phyloP scores from a whole-genome alignment of 768 basidiomycete species.

The Rhodotorula paludigena region DNA sequence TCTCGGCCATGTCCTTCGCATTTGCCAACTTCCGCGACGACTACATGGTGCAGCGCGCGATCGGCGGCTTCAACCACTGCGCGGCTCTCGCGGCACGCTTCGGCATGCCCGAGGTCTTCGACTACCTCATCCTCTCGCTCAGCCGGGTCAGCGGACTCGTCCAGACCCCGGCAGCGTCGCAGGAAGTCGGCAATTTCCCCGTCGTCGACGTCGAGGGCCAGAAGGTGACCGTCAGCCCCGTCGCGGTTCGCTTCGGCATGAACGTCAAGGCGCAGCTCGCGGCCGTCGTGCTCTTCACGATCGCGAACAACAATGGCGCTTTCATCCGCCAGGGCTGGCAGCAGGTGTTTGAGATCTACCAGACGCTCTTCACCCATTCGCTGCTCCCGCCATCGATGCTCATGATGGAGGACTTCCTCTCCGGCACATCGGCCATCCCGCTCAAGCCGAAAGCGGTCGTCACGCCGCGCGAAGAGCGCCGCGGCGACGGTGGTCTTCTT shows the following conservation, averaged over 20 bases:
- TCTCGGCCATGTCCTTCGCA: slow-evolving; percentile 90
- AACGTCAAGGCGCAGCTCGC: slow-evolving; percentile 94
- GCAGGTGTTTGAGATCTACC: slow-evolving; percentile 97
- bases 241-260: slow-evolving; percentile 89
- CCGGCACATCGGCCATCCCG: slow-evolving; percentile 88
- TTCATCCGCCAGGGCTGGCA: slow-evolving; percentile 90
- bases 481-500: slow-evolving; percentile 76
- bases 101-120: slow-evolving; percentile 87
- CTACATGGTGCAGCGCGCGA: slow-evolving; percentile 87
- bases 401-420: slow-evolving; percentile 97
- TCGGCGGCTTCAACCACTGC: slow-evolving; percentile 94
- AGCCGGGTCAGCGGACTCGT: slow-evolving; percentile 84
- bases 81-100: slow-evolving; percentile 87
- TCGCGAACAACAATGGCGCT: slow-evolving; percentile 91
- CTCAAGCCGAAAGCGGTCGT: slow-evolving; percentile 54
- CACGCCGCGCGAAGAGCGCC: slow-evolving; percentile 53
- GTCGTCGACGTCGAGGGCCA: slow-evolving; percentile 85
- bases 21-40: slow-evolving; percentile 96
- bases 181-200: slow-evolving; percentile 71
- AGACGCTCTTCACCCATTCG: slow-evolving; percentile 90
- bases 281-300: slow-evolving; percentile 93
- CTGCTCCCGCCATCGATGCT: slow-evolving; percentile 82
- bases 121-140: slow-evolving; percentile 87
- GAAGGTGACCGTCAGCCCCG: slow-evolving; percentile 77
- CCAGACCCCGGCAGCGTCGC: slow-evolving; percentile 58